Evolutionary conservation across 345 rosid genomes (phyloP).

Genomic region (Balakata baccata): DNA sequence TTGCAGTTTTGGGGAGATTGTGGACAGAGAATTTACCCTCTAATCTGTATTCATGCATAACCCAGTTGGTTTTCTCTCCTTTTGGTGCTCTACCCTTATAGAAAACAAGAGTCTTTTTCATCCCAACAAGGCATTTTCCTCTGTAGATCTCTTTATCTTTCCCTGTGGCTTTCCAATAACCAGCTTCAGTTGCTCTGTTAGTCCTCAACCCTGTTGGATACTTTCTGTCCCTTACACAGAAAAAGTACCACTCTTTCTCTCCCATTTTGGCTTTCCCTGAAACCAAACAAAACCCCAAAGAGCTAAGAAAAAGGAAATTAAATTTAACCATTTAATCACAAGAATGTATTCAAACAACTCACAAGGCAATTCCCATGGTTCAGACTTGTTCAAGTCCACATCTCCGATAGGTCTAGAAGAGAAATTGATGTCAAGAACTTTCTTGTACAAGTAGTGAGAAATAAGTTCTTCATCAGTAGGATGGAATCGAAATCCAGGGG

Average conservation of each 20-base stretch:
- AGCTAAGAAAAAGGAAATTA: not conserved
- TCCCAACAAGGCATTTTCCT: constrained; percentile 75
- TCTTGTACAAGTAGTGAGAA: constrained; percentile 63
- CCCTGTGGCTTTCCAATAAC: constrained; percentile 97
- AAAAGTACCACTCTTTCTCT: constrained; percentile 96
- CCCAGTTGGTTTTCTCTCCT: constrained; percentile 83
- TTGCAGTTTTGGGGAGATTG: constrained; percentile 73
- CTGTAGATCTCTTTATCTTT: constrained; percentile 79
- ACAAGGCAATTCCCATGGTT: constrained; percentile 98
- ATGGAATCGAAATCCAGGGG: constrained; percentile 89
- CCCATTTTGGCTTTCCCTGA: constrained; percentile 95
- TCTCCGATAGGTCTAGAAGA: constrained; percentile 77
- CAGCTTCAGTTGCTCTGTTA: constrained; percentile 82
- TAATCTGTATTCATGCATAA: constrained; percentile 83
- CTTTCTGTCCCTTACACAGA: constrained; percentile 83
- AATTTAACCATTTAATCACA: not conserved
- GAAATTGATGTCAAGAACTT: constrained; percentile 59
- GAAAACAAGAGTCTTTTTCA: constrained; percentile 93
- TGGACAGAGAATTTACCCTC: constrained; percentile 68
- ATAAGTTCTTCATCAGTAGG: constrained; percentile 98
- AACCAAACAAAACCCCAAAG: constrained; percentile 14
- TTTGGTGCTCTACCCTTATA: constrained; percentile 88
- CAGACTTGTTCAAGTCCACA: constrained; percentile 91
- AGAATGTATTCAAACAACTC: constrained; percentile 17
- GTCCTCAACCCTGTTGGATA: constrained; percentile 92